Conservation (phyloP, 306 rosid species). For the Begonia peltatifolia region DNA sequence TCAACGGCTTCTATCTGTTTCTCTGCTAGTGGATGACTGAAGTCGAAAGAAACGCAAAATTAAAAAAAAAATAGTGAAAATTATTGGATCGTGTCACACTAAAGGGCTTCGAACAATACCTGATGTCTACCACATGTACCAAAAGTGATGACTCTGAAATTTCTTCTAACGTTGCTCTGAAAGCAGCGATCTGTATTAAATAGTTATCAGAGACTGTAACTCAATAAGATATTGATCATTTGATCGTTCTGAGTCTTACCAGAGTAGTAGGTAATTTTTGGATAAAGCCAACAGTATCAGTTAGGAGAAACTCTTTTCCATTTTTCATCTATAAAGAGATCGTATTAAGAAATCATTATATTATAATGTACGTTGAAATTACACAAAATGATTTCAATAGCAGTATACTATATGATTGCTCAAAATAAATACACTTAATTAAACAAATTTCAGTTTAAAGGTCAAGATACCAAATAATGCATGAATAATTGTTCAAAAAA, state of each 20-base stretch:
- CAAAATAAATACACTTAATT: conserved; percentile 6
- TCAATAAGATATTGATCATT: conserved; percentile 5
- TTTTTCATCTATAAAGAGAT: conserved; percentile 55
- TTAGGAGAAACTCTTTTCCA: conserved; percentile 89
- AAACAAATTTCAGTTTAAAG: not conserved
- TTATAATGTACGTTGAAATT: conserved; percentile 2
- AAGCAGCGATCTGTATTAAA: conserved; percentile 79
- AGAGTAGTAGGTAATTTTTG: conserved; percentile 91
- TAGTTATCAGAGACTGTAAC: conserved; percentile 4
- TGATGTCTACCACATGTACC: conserved; percentile 90
- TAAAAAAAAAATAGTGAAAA: conserved; percentile 9
- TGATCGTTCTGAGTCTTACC: conserved; percentile 31
- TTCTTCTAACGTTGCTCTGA: conserved; percentile 95
- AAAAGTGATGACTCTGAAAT: conserved; percentile 76
- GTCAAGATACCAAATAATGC: not conserved
- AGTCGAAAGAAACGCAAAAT: conserved; percentile 25
- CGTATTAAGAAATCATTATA: conserved; percentile 1
- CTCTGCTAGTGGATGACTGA: conserved; percentile 86
- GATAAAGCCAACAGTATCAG: conserved; percentile 96
- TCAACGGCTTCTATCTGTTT: conserved; percentile 95
- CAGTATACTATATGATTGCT: not conserved
- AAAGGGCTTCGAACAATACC: conserved; percentile 32
- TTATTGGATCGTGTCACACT: conserved; percentile 2
- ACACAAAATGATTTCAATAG: not conserved
- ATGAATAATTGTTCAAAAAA: not conserved